phyloP scores from a whole-genome alignment of 2,329 filamentous ascomycete genomes.

The Polychaeton citri region DNA sequence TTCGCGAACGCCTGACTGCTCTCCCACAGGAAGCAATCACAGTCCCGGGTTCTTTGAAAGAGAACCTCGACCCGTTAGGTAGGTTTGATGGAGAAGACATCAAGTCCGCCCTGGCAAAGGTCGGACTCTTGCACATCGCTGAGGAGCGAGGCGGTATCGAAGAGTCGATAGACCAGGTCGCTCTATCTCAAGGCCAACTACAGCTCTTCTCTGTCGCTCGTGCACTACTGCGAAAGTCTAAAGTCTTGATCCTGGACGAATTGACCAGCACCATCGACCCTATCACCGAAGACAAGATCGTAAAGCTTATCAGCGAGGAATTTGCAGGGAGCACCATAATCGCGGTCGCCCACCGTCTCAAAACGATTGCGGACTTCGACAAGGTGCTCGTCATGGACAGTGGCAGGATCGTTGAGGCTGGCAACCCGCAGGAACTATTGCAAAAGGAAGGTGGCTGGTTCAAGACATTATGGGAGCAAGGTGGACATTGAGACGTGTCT shows the following conservation, averaged over 20 bases:
- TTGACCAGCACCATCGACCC: slow-evolving; percentile 37
- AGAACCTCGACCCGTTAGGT: slow-evolving; percentile 35
- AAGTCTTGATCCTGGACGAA: slow-evolving; percentile 27
- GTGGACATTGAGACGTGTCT: not conserved
- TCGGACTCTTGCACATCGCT: slow-evolving; percentile 24
- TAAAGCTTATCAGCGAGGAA: slow-evolving; percentile 30
- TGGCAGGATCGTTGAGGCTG: slow-evolving; percentile 33
- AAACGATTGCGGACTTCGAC: slow-evolving; percentile 43
- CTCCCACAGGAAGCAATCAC: slow-evolving; percentile 42
- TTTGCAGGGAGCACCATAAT: slow-evolving; percentile 47
- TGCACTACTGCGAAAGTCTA: slow-evolving; percentile 28
- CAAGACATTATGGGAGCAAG: slow-evolving; percentile 2
- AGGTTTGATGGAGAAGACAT: slow-evolving; percentile 26
- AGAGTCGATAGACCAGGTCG: slow-evolving; percentile 18
- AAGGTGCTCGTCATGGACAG: slow-evolving; percentile 38
- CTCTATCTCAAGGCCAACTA: slow-evolving; percentile 34
- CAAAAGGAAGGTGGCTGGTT: slow-evolving; percentile 7
- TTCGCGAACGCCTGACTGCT: slow-evolving; percentile 33
- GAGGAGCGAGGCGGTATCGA: slow-evolving; percentile 23
- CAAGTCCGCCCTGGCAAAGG: slow-evolving; percentile 30
- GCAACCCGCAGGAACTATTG: slow-evolving; percentile 11
- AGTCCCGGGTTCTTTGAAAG: slow-evolving; percentile 33
- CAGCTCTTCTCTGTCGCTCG: slow-evolving; percentile 39
- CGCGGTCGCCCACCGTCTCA: slow-evolving; percentile 43
- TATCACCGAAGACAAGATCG: slow-evolving; percentile 44